These are phyloP conservation scores for Cymodocea nodosa DNA, from an alignment of 116 monocot genomes.

Conservation along the genomic window DNA sequence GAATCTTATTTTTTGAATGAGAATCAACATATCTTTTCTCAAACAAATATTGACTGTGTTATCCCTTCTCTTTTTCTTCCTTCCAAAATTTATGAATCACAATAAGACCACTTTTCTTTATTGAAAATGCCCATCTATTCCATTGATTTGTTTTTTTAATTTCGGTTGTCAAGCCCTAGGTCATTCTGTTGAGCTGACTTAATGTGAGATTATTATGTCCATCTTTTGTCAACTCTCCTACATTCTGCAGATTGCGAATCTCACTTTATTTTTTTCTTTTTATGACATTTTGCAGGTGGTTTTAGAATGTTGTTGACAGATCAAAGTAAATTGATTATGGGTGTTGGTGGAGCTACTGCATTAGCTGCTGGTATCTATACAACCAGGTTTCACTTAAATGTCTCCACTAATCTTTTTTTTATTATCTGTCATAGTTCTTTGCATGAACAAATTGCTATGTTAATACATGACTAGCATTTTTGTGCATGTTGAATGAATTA, in stretches of 20 bases:
- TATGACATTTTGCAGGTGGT: conserved; percentile 38
- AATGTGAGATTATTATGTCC: background rate
- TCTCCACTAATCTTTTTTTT: background rate
- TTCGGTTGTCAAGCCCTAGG: no score
- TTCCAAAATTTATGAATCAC: no score
- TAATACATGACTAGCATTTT: background rate
- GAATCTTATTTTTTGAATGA: no score
- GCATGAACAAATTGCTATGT: background rate
- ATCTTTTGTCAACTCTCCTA: background rate
- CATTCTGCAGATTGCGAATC: background rate
- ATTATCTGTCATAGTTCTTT: background rate
- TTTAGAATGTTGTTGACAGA: conserved; percentile 65
- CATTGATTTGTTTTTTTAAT: no score
- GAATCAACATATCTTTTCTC: no score
- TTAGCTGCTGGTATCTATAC: conserved; percentile 93
- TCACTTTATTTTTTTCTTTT: background rate
- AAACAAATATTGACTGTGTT: no score
- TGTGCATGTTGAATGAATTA: no score
- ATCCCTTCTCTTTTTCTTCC: no score
- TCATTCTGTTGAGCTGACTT: background rate
- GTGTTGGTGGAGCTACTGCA: conserved; percentile 86
- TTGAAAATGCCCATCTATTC: no score
- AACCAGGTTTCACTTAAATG: conserved; percentile 42
- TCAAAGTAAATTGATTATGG: conserved; percentile 65
- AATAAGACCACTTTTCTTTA: no score